A percentile compares a stretch with the other conserved stretches of the same genome.
These are phyloP conservation scores for Wickerhamiella lipophila DNA, from an alignment of 805 yeast species.

Conservation along the genomic window DNA sequence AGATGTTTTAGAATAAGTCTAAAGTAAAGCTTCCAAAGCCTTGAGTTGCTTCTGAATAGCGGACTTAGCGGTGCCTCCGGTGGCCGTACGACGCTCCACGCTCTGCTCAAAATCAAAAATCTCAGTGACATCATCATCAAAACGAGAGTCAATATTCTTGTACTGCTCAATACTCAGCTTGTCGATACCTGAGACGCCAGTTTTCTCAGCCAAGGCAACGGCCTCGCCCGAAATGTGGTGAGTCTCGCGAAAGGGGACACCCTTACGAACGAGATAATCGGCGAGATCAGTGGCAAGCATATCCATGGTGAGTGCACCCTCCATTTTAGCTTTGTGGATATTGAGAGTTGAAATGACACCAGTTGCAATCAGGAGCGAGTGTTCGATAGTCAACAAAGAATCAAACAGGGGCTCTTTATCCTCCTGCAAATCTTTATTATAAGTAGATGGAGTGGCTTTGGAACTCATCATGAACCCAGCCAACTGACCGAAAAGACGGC, in stretches of 20 bases:
- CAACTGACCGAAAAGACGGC: constrained; percentile 89
- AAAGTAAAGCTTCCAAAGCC: constrained; percentile 14
- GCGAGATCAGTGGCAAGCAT: constrained; percentile 99
- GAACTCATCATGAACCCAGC: constrained; percentile 94
- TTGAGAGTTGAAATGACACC: constrained; percentile 85
- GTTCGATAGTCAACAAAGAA: constrained; percentile 77
- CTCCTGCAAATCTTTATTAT: constrained; percentile 97
- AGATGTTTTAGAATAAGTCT: no score
- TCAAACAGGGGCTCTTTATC: constrained; percentile 98
- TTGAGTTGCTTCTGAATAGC: constrained; percentile 72
- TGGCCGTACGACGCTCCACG: constrained; percentile 93
- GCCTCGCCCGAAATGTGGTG: constrained; percentile 98
- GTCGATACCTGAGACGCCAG: constrained; percentile 71
- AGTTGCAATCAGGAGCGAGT: constrained; percentile 85
- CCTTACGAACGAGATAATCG: constrained; percentile 91
- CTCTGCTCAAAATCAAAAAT: constrained; percentile 88
- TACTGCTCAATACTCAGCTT: constrained; percentile 66
- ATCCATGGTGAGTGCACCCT: constrained; percentile 86
- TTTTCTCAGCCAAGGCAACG: constrained; percentile 79
- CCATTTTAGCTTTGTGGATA: constrained; percentile 67
- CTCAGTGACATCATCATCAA: constrained; percentile 63
- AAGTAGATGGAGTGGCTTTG: constrained; percentile 95
- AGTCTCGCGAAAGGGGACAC: constrained; percentile 98
- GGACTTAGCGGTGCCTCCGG: constrained; percentile 90
- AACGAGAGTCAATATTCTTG: constrained; percentile 65